A percentile compares a stretch with the other conserved stretches of the same genome.
Conservation (phyloP, 352 stramenopile species). For the Phytophthora pistaciae region DNA sequence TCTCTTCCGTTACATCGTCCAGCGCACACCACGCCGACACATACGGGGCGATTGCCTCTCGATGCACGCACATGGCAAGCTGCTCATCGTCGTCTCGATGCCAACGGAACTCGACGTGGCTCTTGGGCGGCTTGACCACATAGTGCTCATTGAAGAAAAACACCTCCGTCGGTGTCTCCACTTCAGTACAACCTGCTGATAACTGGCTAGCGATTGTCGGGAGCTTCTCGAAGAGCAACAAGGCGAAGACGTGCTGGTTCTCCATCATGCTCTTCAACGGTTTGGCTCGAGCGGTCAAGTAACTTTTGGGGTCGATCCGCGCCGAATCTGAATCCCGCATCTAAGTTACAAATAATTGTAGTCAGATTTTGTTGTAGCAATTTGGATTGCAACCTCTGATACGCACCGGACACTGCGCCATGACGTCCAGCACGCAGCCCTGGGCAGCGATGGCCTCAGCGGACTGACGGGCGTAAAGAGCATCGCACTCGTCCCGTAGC, state of each 20-base stretch:
- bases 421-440: conserved; percentile 71
- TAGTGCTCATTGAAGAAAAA: conserved; percentile 89
- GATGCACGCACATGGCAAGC: conserved; percentile 76
- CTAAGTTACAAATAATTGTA: not conserved
- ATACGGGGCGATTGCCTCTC: conserved; percentile 54
- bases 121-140: conserved; percentile 70
- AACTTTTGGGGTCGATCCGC: conserved; percentile 34
- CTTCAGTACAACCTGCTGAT: conserved; percentile 8
- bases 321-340: conserved; percentile 47
- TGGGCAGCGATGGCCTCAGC: conserved; percentile 23
- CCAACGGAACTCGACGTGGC: conserved; percentile 74
- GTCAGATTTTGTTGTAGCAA: not conserved
- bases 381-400: not conserved
- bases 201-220: conserved; percentile 33
- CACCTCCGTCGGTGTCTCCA: conserved; percentile 1
- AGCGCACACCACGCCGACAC: conserved; percentile 77
- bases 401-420: conserved; percentile 64
- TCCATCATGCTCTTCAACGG: conserved; percentile 27
- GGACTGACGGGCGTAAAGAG: conserved; percentile 22
- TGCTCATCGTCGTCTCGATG: conserved; percentile 83
- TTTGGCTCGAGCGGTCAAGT: conserved; percentile 36
- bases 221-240: conserved; percentile 57
- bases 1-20: conserved; percentile 58
- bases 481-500: conserved; percentile 49
- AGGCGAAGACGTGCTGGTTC: conserved; percentile 22